Evolutionary conservation across 352 stramenopile species (phyloP).

Genomic region (Pythium utonaiense): DNA sequence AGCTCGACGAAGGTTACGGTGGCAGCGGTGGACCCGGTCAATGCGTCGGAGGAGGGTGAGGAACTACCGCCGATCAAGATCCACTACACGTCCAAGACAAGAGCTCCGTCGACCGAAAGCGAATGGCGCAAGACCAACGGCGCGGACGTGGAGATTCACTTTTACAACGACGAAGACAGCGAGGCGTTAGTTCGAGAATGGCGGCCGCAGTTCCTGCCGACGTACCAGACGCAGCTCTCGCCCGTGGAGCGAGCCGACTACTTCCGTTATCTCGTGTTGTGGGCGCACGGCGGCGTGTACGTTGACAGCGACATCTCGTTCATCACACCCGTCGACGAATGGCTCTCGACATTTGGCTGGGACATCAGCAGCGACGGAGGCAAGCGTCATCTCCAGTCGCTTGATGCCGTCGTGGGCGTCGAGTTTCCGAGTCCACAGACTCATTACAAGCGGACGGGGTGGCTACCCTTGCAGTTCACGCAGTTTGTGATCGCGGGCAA

Average conservation of each 20-base stretch:
- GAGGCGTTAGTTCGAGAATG: background rate
- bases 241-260: slow-evolving; percentile 18
- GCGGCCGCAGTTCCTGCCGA: slow-evolving; percentile 5
- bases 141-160: slow-evolving; percentile 2
- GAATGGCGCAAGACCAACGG: background rate
- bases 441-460: slow-evolving; percentile 2
- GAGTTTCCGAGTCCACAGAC: slow-evolving; percentile 8
- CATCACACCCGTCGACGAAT: slow-evolving; percentile 6
- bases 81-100: slow-evolving; percentile 16
- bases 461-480: slow-evolving; percentile 14
- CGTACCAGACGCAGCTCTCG: slow-evolving; percentile 6
- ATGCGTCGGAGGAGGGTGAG: background rate
- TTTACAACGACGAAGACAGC: slow-evolving; percentile 8
- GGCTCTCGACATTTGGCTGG: slow-evolving; percentile 10
- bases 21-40: background rate
- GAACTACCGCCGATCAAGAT: background rate
- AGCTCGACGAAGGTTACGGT: background rate
- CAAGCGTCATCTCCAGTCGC: background rate
- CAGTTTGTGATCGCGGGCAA: slow-evolving; percentile 17
- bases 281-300: slow-evolving; percentile 8
- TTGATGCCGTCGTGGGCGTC: background rate
- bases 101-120: background rate
- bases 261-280: slow-evolving; percentile 15
- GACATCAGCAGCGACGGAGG: background rate
- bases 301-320: slow-evolving; percentile 11